A percentile compares a stretch with the other conserved stretches of the same genome.
These are phyloP conservation scores for Vitis vinifera DNA, from an alignment of 164 flowering plant species.

Conservation along the genomic window ASM3070453v1 NC_081818.1:22598001-22598500, in stretches of 20 bases:
- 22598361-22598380: constrained; percentile 13
- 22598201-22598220: constrained; percentile 69
- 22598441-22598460: constrained; percentile 20
- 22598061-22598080: constrained; percentile 77
- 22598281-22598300: not conserved
- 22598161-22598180: constrained; percentile 71
- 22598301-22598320: constrained; percentile 1
- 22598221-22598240: constrained; percentile 85
- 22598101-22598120: constrained; percentile 87
- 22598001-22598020: constrained; percentile 81
- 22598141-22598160: constrained; percentile 47
- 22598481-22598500: constrained; percentile 1
- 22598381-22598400: constrained; percentile 22
- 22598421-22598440: constrained; percentile 22
- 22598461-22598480: constrained; percentile 17
- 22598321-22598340: constrained; percentile 5
- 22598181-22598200: constrained; percentile 81
- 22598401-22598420: constrained; percentile 13
- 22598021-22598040: constrained; percentile 72
- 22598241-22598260: constrained; percentile 25
- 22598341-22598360: not conserved
- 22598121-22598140: constrained; percentile 54
- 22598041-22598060: constrained; percentile 73
- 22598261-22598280: not conserved
- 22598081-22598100: constrained; percentile 88